These are phyloP conservation scores for Dryas alaskensis DNA, from an alignment of 306 rosid species.

Conservation along the genomic window DNA sequence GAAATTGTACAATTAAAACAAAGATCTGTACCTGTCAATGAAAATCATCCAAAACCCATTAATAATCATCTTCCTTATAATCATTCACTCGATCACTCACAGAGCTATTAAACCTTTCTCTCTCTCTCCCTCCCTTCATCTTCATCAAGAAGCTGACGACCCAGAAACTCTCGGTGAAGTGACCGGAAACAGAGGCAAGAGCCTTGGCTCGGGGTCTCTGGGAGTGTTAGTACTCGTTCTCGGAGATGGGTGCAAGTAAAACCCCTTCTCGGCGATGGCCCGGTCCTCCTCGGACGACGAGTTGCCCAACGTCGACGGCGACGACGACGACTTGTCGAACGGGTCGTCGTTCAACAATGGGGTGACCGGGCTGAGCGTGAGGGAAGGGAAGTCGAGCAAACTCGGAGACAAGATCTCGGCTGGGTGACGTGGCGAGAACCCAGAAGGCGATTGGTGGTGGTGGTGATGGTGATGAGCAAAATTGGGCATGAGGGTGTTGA, in stretches of 20 bases:
- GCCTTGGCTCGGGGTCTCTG: conserved; percentile 64
- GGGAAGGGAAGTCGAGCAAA: conserved; percentile 77
- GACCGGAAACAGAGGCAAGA: conserved; percentile 73
- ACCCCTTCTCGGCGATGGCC: conserved; percentile 90
- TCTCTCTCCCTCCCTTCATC: conserved; percentile 1
- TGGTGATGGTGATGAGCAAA: conserved; percentile 30
- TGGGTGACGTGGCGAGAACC: conserved; percentile 65
- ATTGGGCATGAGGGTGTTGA: conserved; percentile 73
- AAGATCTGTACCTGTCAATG: conserved; percentile 16
- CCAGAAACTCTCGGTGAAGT: conserved; percentile 82
- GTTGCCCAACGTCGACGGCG: conserved; percentile 68
- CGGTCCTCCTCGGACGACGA: conserved; percentile 83
- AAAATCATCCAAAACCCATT: conserved; percentile 16
- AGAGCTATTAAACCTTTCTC: background rate
- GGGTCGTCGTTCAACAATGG: conserved; percentile 65
- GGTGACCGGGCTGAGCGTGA: conserved; percentile 87
- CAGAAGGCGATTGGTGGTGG: conserved; percentile 14
- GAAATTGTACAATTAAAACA: conserved; percentile 15
- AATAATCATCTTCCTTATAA: background rate
- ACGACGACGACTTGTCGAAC: conserved; percentile 57
- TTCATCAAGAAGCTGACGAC: conserved; percentile 43
- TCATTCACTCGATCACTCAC: background rate
- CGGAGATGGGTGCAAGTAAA: conserved; percentile 79
- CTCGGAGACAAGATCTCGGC: conserved; percentile 88
- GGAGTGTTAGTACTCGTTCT: conserved; percentile 52